Percentiles rank a stretch among this genome's conserved stretches.
phyloP scores from a whole-genome alignment of 129 eudicot genomes.

The Escallonia rubra region DNA sequence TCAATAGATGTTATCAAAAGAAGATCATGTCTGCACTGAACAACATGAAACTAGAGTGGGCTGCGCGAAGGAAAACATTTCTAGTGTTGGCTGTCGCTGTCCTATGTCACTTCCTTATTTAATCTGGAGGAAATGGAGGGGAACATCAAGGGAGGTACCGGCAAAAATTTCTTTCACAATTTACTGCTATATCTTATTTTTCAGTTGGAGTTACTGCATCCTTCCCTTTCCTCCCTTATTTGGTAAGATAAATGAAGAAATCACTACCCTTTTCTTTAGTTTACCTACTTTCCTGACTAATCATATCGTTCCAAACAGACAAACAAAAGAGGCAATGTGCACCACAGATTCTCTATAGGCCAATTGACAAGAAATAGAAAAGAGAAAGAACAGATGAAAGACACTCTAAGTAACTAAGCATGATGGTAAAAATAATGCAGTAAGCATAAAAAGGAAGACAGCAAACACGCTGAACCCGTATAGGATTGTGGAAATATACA shows the following conservation, averaged over 20 bases:
- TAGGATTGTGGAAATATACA: constrained; percentile 44
- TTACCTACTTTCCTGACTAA: neutral
- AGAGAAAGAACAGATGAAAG: neutral
- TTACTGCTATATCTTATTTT: neutral
- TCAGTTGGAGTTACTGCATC: too few relatives aligned
- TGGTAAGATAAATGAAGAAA: neutral
- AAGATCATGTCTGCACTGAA: too few relatives aligned
- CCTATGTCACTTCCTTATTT: too few relatives aligned
- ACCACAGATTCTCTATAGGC: neutral
- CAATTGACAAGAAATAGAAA: neutral
- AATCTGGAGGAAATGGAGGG: neutral
- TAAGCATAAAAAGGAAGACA: constrained; percentile 4
- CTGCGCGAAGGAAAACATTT: too few relatives aligned
- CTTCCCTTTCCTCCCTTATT: neutral
- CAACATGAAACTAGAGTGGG: too few relatives aligned
- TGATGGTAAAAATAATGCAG: neutral
- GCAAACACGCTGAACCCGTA: constrained; percentile 24
- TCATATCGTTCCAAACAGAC: neutral
- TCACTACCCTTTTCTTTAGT: neutral
- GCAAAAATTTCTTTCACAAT: neutral
- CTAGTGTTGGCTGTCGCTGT: too few relatives aligned
- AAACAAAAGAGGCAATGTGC: too few relatives aligned
- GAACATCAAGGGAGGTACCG: neutral
- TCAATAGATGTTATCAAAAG: too few relatives aligned
- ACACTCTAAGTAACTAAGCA: neutral